Evolutionary conservation across 805 yeast species (phyloP).

Genomic region (Lipomyces yamanashiensis): DNA sequence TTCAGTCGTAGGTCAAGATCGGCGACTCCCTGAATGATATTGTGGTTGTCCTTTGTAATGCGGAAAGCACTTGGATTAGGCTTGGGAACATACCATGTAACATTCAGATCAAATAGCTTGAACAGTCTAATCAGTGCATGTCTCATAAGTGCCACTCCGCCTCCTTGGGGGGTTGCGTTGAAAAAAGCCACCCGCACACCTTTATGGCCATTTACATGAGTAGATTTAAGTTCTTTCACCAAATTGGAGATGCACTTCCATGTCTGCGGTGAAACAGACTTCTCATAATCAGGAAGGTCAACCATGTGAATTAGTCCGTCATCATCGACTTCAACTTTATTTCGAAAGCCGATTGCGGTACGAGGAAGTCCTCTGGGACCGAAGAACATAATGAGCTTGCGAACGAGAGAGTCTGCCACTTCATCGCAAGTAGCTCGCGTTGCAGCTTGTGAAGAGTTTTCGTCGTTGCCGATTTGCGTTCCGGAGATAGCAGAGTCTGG

Average conservation of each 20-base stretch:
- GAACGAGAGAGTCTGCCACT: slow-evolving; percentile 35
- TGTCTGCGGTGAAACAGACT: slow-evolving; percentile 25
- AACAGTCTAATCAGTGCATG: slow-evolving; percentile 34
- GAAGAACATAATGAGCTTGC: slow-evolving; percentile 33
- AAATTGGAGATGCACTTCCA: slow-evolving; percentile 30
- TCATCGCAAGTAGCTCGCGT: slow-evolving; percentile 29
- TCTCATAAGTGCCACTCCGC: slow-evolving; percentile 37
- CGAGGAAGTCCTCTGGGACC: slow-evolving; percentile 36
- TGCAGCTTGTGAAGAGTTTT: no score
- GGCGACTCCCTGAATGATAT: slow-evolving; percentile 36
- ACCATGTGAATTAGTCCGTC: slow-evolving; percentile 33
- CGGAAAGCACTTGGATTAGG: slow-evolving; percentile 36
- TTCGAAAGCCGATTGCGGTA: slow-evolving; percentile 30
- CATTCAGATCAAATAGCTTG: slow-evolving; percentile 26
- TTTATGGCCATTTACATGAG: slow-evolving; percentile 22
- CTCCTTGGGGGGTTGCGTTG: slow-evolving; percentile 37
- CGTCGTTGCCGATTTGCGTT: slow-evolving; percentile 9
- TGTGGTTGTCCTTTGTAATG: slow-evolving; percentile 36
- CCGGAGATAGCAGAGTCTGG: slow-evolving; percentile 3
- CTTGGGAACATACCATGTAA: slow-evolving; percentile 36
- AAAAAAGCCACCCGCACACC: slow-evolving; percentile 35
- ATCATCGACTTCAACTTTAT: slow-evolving; percentile 33
- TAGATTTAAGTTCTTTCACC: slow-evolving; percentile 16
- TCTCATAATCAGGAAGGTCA: slow-evolving; percentile 22
- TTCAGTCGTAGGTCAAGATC: slow-evolving; percentile 21